phyloP scores from a whole-genome alignment of 2,329 filamentous ascomycete species.

The Neoscytalidium dimidiatum region DNA sequence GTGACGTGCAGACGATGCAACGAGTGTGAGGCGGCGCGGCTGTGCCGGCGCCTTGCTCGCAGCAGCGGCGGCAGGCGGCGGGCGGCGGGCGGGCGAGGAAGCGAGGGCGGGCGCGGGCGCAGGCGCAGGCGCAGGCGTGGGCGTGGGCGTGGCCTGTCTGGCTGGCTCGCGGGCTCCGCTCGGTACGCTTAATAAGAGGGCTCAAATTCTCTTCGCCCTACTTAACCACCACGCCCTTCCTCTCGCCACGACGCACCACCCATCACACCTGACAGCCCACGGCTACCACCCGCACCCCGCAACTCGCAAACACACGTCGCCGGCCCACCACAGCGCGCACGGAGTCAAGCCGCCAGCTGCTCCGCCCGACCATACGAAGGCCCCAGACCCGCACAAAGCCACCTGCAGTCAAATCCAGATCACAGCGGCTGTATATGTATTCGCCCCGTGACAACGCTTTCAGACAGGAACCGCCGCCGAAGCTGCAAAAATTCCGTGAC shows the following conservation, averaged over 20 bases:
- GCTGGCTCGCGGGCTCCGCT: neutral
- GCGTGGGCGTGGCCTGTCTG: neutral
- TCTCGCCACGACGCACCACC: constrained; percentile 12
- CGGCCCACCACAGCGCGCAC: constrained; percentile 14
- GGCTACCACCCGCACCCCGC: neutral
- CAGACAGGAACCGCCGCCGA: constrained; percentile 89
- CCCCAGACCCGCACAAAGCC: constrained; percentile 17
- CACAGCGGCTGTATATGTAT: constrained; percentile 86
- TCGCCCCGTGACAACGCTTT: constrained; percentile 93
- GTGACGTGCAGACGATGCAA: neutral
- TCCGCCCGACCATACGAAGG: constrained; percentile 13
- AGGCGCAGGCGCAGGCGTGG: neutral
- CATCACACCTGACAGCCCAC: constrained; percentile 5
- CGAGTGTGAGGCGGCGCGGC: neutral
- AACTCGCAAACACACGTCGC: constrained; percentile 5
- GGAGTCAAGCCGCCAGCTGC: constrained; percentile 20
- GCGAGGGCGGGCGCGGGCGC: too few species aligned
- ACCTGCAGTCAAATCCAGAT: constrained; percentile 15
- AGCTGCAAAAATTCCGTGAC: constrained; percentile 97
- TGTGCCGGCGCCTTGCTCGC: too few species aligned
- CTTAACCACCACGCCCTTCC: constrained; percentile 11
- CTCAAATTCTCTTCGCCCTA: constrained; percentile 15
- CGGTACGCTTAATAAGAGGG: constrained; percentile 7
- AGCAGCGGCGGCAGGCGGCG: too few species aligned
- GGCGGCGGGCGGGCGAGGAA: too few species aligned